A percentile compares a stretch with the other conserved stretches of the same genome.
Evolutionary conservation across 1,139 yeast genomes (phyloP).

Genomic region (Williopsis jadinii): DNA sequence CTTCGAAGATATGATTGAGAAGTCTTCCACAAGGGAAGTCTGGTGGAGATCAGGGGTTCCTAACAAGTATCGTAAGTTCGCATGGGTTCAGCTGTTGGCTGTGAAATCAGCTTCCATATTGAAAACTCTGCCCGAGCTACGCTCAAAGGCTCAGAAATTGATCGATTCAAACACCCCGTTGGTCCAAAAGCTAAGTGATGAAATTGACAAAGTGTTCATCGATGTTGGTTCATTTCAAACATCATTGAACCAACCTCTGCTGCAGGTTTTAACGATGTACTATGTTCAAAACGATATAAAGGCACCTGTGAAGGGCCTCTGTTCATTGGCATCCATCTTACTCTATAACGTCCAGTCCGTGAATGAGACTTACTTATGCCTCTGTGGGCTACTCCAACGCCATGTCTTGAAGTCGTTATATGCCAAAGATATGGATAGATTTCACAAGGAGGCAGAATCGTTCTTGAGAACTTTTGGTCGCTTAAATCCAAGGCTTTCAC

Average conservation of each 20-base stretch:
- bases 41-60: conserved; percentile 66
- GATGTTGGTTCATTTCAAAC: conserved; percentile 38
- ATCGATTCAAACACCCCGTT: conserved; percentile 7
- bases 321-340: conserved; percentile 35
- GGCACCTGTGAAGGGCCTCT: conserved; percentile 22
- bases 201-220: conserved; percentile 33
- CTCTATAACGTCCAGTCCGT: conserved; percentile 31
- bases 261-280: conserved; percentile 27
- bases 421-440: conserved; percentile 19
- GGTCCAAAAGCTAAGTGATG: conserved; percentile 22
- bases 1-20: conserved; percentile 29
- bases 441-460: conserved; percentile 28
- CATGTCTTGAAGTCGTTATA: conserved; percentile 27
- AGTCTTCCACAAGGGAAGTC: conserved; percentile 40
- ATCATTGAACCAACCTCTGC: conserved; percentile 29
- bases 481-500: conserved; percentile 37
- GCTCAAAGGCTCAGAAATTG: background rate
- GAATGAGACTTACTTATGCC: conserved; percentile 36
- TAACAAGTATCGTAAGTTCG: conserved; percentile 33
- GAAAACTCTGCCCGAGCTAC: conserved; percentile 2
- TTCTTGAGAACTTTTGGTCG: conserved; percentile 41
- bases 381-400: conserved; percentile 37
- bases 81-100: conserved; percentile 47
- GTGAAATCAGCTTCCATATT: conserved; percentile 9
- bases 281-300: conserved; percentile 12